phyloP scores from a whole-genome alignment of 495 filamentous ascomycete species.

The Penicillium atrosanguineum region DNA sequence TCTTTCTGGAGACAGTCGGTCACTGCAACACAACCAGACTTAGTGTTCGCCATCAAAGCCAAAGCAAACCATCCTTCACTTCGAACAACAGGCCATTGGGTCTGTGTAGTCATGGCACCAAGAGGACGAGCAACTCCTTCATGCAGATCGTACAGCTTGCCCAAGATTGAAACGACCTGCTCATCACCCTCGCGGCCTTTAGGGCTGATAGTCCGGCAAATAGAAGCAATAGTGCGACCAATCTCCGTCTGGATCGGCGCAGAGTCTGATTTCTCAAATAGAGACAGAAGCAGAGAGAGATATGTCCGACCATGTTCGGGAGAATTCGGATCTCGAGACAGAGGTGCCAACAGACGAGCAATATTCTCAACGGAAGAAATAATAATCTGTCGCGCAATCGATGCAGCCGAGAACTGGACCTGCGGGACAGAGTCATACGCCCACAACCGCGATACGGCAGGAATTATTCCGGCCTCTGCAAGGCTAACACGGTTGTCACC shows the following conservation, averaged over 20 bases:
- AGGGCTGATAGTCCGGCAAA: slow-evolving; percentile 58
- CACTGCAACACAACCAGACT: slow-evolving; percentile 51
- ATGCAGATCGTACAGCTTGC: slow-evolving; percentile 52
- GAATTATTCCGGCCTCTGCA: slow-evolving; percentile 51
- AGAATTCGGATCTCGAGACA: slow-evolving; percentile 36
- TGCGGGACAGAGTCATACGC: slow-evolving; percentile 59
- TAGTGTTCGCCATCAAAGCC: slow-evolving; percentile 61
- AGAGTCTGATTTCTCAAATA: slow-evolving; percentile 58
- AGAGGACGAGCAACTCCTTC: slow-evolving; percentile 52
- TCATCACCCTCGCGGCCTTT: slow-evolving; percentile 30
- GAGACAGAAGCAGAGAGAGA: slow-evolving; percentile 57
- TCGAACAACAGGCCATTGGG: slow-evolving; percentile 65
- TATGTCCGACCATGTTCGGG: slow-evolving; percentile 45
- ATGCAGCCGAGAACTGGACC: slow-evolving; percentile 66
- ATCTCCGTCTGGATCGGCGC: slow-evolving; percentile 70
- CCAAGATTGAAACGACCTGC: slow-evolving; percentile 27
- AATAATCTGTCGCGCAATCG: slow-evolving; percentile 64
- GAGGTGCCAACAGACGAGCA: slow-evolving; percentile 39
- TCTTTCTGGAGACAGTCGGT: slow-evolving; percentile 47
- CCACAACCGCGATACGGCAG: slow-evolving; percentile 60
- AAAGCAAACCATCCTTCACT: slow-evolving; percentile 74
- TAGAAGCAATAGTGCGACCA: slow-evolving; percentile 60
- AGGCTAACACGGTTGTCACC: slow-evolving; percentile 58
- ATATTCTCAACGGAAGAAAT: slow-evolving; percentile 58
- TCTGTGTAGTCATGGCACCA: slow-evolving; percentile 61